Evolutionary conservation across 352 stramenopile species (phyloP), one percentile per base, ranked within the genome.

Genomic region (Phytophthora cryptogea): DNA sequence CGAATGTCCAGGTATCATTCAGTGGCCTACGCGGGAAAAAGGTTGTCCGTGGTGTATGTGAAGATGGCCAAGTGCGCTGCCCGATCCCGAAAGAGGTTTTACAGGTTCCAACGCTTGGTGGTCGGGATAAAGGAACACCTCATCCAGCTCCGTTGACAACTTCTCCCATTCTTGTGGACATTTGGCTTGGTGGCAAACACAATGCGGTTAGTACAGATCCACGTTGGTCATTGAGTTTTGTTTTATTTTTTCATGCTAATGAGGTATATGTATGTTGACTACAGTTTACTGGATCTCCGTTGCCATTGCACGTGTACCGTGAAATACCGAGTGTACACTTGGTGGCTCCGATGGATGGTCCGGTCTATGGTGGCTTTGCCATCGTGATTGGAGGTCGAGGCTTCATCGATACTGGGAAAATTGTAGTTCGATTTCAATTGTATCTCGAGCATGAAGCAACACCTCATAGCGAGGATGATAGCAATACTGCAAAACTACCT

Each of bases 351-450:
- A 83, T 85, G 66, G 88, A 92, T 53, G 86, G 86, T 0, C 81
- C 86, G 10, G 78, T 94, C 13, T 94, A 90, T 42, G 86, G 86
- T 9, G 82, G 81, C 2, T 86, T 85, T 45, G 36, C 63, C 0
- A 55, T 94, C 16, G 69, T 81, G 9, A 68, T 94, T 13, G 78
- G 88, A 37, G 86, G 86, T 9, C 59, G 52, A 9, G 73, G 70
- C 4, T 92, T 92, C 31, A 68, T 91, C 40, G 68, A 92, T 39
- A 91, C 85, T 4, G 70, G 68, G 0, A 70, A 69, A 36, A 80
- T 94, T 36, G 49, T 70, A 9, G 69, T 83, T n/a, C 80, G 84
- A 16, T 92, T 92, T 28, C 72, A 88, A 41, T 59, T 76, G 20
- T 72, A 90, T 8, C 52, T 40, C 4, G 48, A 64, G 14, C 54